Evolutionary conservation across 768 basidiomycete species (phyloP), one percentile per base, ranked within the genome.

Genomic region (Collybiopsis confluens): DNA sequence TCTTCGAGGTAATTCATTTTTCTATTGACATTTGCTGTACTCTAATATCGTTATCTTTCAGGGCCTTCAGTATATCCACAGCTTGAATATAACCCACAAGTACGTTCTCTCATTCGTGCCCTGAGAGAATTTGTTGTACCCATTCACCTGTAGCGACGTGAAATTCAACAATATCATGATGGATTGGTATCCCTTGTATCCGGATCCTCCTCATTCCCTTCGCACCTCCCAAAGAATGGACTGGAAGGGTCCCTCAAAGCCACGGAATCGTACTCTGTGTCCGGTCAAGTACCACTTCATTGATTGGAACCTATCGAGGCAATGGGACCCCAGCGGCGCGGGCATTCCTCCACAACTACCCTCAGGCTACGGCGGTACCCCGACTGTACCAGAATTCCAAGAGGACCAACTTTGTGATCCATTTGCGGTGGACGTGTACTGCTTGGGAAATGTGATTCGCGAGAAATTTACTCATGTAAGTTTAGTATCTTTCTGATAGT

Each of bases 241-340:
- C 28, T 52, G 41, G 40, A 52, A 27, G 21, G 51, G 42, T 26
- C 18, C 8, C 24, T 45, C 27, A 15, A 16, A 45, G 47, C 60
- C 62, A 49, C 59, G 59, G 18, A 67, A 65, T 0, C 58, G 68
- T 2, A 70, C 68, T 0, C 61, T 65, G 38, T 56, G 57, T 4
- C 68, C 65, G 1, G 65, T 65, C 2, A 68, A 61, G 42, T 74
- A 73, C 41, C 70, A 71, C 36, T 63, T 71, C 41, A 73, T 70
- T 13, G 72, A 75, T 49, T 75, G 73, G 56, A 73, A 69, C 1
- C 48, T 71, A 1, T 69, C 74, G 0, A 52, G n/a, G n/a, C n/a
- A n/a, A n/a, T n/a, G n/a, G n/a, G n/a, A n/a, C n/a, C n/a, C n/a
- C n/a, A n/a, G n/a, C n/a, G n/a, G n/a, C n/a, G n/a, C n/a, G n/a